These are phyloP conservation scores for Nasturtium officinale DNA, from an alignment of 345 rosid genomes.

Conservation along the genomic window DNA sequence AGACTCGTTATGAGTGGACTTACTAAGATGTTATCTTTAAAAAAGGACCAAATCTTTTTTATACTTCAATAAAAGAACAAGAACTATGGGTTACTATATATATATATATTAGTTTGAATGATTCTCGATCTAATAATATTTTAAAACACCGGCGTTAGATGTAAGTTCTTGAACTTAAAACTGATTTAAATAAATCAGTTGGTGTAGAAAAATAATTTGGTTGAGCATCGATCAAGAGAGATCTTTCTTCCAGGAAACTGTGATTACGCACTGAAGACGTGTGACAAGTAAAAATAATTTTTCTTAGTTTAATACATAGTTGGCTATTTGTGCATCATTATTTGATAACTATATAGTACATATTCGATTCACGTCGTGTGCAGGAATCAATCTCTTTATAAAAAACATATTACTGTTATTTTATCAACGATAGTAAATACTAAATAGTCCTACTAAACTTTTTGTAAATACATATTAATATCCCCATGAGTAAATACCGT, in stretches of 20 bases:
- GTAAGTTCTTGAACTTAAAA: conserved; percentile 13
- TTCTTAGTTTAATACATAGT: conserved; percentile 16
- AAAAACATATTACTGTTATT: not conserved
- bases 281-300: conserved; percentile 16
- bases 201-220: conserved; percentile 23
- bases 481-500: no score
- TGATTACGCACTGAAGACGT: conserved; percentile 19
- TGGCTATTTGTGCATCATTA: conserved; percentile 29
- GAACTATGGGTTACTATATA: not conserved
- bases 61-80: not conserved
- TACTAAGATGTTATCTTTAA: not conserved
- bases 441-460: not conserved
- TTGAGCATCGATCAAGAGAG: conserved; percentile 19
- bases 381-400: not conserved
- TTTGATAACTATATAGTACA: conserved; percentile 9
- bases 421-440: not conserved
- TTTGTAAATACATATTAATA: no score
- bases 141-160: conserved; percentile 21
- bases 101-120: conserved; percentile 38
- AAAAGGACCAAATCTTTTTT: conserved; percentile 1
- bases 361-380: conserved; percentile 36
- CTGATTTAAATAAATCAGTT: conserved; percentile 12
- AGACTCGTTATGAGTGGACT: conserved; percentile 15
- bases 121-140: conserved; percentile 17
- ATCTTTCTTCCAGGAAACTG: conserved; percentile 18